Conservation (phyloP, 108 stramenopile species). For the Epipyxis sp. region DNA sequence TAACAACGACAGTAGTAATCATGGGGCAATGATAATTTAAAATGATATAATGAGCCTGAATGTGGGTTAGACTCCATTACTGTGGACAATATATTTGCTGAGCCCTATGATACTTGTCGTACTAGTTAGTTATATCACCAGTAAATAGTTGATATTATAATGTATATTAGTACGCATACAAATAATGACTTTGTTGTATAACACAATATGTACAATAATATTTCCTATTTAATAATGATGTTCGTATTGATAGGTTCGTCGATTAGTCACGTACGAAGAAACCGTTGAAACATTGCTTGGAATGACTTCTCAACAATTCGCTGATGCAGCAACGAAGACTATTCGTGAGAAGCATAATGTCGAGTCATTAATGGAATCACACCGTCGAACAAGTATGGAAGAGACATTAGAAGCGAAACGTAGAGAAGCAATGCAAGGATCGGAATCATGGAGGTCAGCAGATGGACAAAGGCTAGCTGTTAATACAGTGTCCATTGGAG, state of each 20-base stretch:
- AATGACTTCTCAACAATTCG: neutral
- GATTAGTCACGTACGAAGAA: neutral
- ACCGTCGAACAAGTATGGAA: neutral
- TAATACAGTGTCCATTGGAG: neutral
- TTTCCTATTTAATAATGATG: too few species aligned
- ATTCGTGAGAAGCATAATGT: neutral
- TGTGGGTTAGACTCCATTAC: too few species aligned
- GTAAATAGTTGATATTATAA: too few species aligned
- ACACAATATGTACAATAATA: too few species aligned
- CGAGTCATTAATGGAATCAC: neutral
- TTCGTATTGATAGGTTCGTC: neutral
- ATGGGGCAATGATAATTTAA: too few species aligned
- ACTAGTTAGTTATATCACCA: too few species aligned
- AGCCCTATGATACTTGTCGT: too few species aligned
- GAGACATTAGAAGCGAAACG: neutral
- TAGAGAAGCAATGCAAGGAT: neutral
- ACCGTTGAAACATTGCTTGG: neutral
- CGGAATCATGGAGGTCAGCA: constrained; percentile 5
- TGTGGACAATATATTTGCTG: too few species aligned
- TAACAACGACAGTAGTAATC: too few species aligned
- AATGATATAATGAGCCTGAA: too few species aligned
- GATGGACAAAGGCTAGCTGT: neutral
- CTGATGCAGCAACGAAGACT: neutral
- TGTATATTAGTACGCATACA: too few species aligned
- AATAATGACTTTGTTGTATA: too few species aligned